phyloP scores from a whole-genome alignment of 345 rosid species.

The Aquilaria yunnanensis region DNA sequence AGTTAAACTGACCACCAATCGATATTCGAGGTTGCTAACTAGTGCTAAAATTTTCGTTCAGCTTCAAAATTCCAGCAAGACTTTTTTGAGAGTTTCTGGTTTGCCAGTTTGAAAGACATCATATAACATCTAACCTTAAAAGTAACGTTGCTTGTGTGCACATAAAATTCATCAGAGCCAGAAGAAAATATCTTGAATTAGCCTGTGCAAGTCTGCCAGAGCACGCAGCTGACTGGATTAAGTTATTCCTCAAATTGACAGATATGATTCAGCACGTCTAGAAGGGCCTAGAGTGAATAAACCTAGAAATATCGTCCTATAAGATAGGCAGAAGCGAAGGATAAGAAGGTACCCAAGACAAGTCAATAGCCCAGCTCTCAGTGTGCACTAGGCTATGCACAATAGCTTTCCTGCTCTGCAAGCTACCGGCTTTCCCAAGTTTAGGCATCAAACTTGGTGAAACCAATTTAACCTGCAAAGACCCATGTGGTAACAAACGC shows the following conservation, averaged over 20 bases:
- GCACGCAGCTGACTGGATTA: not conserved
- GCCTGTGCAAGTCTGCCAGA: too few species aligned
- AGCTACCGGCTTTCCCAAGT: constrained; percentile 89
- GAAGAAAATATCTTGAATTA: too few species aligned
- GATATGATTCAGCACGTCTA: not conserved
- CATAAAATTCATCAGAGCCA: too few species aligned
- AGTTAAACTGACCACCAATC: too few species aligned
- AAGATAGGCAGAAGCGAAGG: not conserved
- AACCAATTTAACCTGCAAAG: constrained; percentile 64
- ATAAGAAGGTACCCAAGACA: constrained; percentile 62
- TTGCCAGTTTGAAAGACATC: too few species aligned
- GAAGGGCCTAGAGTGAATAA: too few species aligned
- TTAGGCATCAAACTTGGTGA: constrained; percentile 89
- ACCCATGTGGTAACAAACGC: not conserved
- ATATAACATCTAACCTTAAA: too few species aligned
- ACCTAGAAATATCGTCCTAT: too few species aligned
- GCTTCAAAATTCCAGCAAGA: not conserved
- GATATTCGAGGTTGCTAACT: too few species aligned
- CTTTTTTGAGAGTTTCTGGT: too few species aligned
- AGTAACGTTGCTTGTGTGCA: too few species aligned
- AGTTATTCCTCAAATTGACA: not conserved
- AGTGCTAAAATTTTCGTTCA: not conserved
- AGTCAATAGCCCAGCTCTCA: constrained; percentile 93
- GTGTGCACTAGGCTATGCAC: constrained; percentile 85
- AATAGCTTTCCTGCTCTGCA: constrained; percentile 89